These are phyloP conservation scores for Lepidium campestre DNA, from an alignment of 441 rosid genomes.

Conservation along the genomic window DNA sequence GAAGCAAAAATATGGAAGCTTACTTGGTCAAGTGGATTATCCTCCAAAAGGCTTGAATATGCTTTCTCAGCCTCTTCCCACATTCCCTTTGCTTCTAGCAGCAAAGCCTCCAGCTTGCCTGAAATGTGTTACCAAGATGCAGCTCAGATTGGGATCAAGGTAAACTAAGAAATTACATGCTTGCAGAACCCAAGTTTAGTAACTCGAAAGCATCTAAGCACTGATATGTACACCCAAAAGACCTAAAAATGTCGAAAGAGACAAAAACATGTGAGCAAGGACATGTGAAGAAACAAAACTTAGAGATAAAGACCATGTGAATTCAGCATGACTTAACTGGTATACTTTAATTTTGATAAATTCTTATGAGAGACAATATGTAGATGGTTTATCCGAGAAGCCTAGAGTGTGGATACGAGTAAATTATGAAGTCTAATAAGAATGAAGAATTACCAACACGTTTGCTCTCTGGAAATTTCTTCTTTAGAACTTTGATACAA, in stretches of 20 bases:
- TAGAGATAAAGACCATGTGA: background rate
- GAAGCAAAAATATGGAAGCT: slow-evolving; percentile 6
- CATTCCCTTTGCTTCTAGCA: slow-evolving; percentile 89
- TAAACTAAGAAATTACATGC: background rate
- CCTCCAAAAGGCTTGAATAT: slow-evolving; percentile 80
- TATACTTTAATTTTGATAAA: background rate
- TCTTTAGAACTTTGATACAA: slow-evolving; percentile 67
- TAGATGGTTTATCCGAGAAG: background rate
- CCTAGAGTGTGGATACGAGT: background rate
- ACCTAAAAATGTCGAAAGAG: background rate
- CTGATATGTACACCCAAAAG: slow-evolving; percentile 4
- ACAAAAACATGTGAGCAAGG: background rate
- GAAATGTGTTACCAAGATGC: slow-evolving; percentile 23
- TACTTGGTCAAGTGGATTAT: slow-evolving; percentile 88
- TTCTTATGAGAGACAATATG: background rate
- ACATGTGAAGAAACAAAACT: background rate
- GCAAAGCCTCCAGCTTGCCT: slow-evolving; percentile 83
- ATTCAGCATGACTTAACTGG: background rate
- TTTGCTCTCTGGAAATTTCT: slow-evolving; percentile 87
- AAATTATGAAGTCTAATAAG: background rate
- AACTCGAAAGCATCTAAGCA: background rate
- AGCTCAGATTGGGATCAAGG: slow-evolving; percentile 1
- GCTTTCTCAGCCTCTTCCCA: slow-evolving; percentile 94
- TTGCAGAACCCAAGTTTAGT: background rate
- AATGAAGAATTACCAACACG: slow-evolving; percentile 65